Base-by-base conservation (phyloP, 805 yeast species). In the Metahyphopichia silvanorum region DNA sequence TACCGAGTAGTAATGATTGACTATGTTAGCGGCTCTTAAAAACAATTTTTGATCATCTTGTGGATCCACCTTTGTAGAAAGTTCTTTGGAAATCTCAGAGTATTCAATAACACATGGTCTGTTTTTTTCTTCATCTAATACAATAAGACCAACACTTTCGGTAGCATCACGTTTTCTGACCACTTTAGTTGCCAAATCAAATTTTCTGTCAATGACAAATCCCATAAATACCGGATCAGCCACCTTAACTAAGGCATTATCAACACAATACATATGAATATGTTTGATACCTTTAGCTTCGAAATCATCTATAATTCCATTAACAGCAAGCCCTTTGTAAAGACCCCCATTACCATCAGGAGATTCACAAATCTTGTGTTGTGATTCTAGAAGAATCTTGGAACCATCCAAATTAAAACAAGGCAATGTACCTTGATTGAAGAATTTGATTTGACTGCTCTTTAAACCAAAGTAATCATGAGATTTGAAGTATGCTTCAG, bases 271-370 rank as follows among this genome's bases (percentile, higher is more conserved):
- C 85, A 89, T 86, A 62, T 93, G 97, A 40, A 93, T 72, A 55
- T 93, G 98, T 57, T 86, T 77, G 42, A 91, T 77, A 5, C 87
- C 88, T 35, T 78, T 79, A 6, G 46, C 38, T 18, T 62, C 51
- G 54, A 93, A 76, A 55, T 91, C 96, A 5, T 74, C 73, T 20
- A 93, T 50, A 13, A 89, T 65, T 2, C 76, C 74, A 43, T 81
- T 75, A 26, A 73, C 73, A 46, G 65, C 61, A 24, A 93, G 69
- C 1, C 96, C 98, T 51, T 78, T 82, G 65, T 93, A 93, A 31
- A 93, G 68, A 2, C 99, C 99, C 37, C 99, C 99, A 56, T 93
- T 93, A 1, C 99, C 99, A 59, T 93, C 98, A 2, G 99, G 99
- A 5, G 96, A 85, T 49, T 84, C 83, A 17, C 88, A 81, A 23